These are phyloP conservation scores for Dactylis glomerata DNA, from an alignment of 176 grass and related monocot genomes.

Conservation along the genomic window DNA sequence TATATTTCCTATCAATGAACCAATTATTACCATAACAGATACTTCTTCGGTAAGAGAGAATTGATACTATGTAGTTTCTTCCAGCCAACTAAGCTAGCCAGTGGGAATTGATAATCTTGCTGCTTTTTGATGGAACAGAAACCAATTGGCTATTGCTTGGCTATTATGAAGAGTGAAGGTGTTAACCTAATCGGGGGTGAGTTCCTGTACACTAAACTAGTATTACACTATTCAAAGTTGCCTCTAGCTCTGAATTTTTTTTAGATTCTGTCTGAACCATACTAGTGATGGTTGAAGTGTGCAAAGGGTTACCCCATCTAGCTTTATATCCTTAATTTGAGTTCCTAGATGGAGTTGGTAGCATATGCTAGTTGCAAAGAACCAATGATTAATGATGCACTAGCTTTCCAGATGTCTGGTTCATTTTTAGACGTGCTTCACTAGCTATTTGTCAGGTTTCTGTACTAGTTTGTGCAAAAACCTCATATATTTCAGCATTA, in stretches of 20 bases:
- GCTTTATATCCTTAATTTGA: neutral
- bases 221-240: neutral
- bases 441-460: neutral
- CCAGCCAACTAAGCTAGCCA: neutral
- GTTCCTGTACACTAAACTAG: constrained; percentile 12
- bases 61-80: constrained; percentile 5
- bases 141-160: constrained; percentile 61
- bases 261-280: neutral
- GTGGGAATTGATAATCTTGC: constrained; percentile 14
- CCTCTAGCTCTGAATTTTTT: neutral
- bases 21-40: constrained; percentile 39
- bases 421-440: neutral
- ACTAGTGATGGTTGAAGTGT: neutral
- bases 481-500: neutral
- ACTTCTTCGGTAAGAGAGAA: constrained; percentile 40
- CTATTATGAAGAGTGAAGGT: constrained; percentile 57
- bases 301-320: neutral
- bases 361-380: neutral
- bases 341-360: neutral
- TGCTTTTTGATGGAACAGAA: constrained; percentile 29
- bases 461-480: neutral
- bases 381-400: neutral
- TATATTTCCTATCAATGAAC: constrained; percentile 55
- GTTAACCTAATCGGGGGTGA: constrained; percentile 93
- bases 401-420: neutral